phyloP scores from a whole-genome alignment of 495 filamentous ascomycete species.

The Peziza echinospora region DNA sequence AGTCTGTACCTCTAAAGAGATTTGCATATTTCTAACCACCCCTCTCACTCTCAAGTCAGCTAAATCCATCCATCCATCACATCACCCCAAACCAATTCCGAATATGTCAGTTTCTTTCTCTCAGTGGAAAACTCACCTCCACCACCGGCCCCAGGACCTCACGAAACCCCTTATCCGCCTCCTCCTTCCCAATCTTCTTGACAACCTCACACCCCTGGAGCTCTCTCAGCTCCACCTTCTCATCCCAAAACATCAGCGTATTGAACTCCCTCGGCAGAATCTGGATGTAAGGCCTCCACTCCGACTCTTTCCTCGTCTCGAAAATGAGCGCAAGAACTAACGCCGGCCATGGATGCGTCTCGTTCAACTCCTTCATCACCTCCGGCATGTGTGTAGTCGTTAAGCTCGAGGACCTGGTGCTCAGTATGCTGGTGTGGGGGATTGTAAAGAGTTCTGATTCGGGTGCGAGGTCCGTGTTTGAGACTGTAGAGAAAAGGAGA shows the following conservation, averaged over 20 bases:
- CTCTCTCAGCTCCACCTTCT: constrained; percentile 37
- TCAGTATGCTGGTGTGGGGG: constrained; percentile 32
- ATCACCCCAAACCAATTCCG: no score
- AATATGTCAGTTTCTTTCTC: constrained; percentile 1
- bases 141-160: constrained; percentile 41
- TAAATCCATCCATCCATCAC: neutral
- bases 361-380: constrained; percentile 22
- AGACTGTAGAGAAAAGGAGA: constrained; percentile 32
- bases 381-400: constrained; percentile 22
- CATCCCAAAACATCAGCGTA: constrained; percentile 80
- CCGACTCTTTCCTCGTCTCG: constrained; percentile 44
- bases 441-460: constrained; percentile 45
- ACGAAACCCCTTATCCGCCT: constrained; percentile 47
- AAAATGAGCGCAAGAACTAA: constrained; percentile 66
- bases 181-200: constrained; percentile 52
- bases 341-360: constrained; percentile 24
- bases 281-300: constrained; percentile 64
- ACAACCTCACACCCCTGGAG: constrained; percentile 59
- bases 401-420: constrained; percentile 29
- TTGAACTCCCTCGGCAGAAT: constrained; percentile 59
- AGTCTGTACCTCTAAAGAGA: constrained; percentile 27
- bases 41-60: constrained; percentile 3
- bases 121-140: constrained; percentile 6
- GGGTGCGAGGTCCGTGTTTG: constrained; percentile 32
- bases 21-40: constrained; percentile 18